Evolutionary conservation across 176 grass and related monocot species (phyloP), one percentile per base, ranked within the genome.

Genomic region (Triticum aestivum): DNA sequence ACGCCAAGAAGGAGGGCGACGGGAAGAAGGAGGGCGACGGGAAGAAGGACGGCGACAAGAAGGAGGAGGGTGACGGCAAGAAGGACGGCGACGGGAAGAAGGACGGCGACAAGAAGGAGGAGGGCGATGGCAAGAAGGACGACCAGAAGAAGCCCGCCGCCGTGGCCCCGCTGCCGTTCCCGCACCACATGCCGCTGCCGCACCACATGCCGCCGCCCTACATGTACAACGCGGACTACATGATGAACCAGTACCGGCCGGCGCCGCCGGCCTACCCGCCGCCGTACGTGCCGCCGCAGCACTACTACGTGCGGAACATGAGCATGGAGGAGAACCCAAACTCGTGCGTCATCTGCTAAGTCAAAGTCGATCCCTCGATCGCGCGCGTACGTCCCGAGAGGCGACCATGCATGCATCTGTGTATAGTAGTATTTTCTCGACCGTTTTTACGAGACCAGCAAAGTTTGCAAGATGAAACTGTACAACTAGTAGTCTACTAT

Each of bases 261-360:
- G 32, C 71, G 8, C 47, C 74, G 80, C 11, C 62, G 15, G 20
- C 59, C 0, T 86, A 92, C 69, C 74, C 27, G 74, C 47, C 74
- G 29, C 73, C 87, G 18, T 85, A 89, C 63, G 20, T 72, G 42
- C 79, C 72, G 24, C 91, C 82, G 7, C 81, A 39, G 30, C 75
- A 91, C 66, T 90, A 90, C 52, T 95, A 93, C 82, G 52, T 85
- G 8, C 83, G 87, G 3, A 88, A 91, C 86, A 88, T 88, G 86
- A 95, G 91, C 81, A 87, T 88, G 69, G 93, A 98, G 65, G 95
- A 98, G 83, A 98, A 98, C 84, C 95, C 95, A 1, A 95, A 98
- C 89, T 87, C 89, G 2, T 98, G 95, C 80, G 56, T 32, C 77
- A 98, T 98, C 26, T 93, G 63, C 52, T 96, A 76, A 89, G 5